These are phyloP conservation scores for Hsuehochloa calcarea DNA, from an alignment of 176 grass and related monocot species.

Conservation along the genomic window DNA sequence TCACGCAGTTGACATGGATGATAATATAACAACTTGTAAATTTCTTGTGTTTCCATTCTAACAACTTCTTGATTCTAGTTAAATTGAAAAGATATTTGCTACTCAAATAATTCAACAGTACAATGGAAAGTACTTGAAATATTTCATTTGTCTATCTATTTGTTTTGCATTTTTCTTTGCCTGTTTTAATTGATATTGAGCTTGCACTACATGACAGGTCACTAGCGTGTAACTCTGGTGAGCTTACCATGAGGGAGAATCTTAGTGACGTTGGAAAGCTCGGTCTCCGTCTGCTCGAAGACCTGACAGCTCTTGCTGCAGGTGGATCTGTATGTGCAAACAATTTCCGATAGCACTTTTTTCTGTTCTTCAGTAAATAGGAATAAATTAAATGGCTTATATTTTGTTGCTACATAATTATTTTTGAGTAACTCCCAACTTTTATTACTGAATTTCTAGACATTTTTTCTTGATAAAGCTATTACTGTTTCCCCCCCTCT, in stretches of 20 bases:
- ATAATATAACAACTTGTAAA: slow-evolving; percentile 25
- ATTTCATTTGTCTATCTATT: not conserved
- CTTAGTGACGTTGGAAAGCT: slow-evolving; percentile 84
- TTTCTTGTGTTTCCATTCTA: slow-evolving; percentile 7
- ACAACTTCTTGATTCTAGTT: slow-evolving; percentile 5
- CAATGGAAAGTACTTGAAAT: slow-evolving; percentile 1
- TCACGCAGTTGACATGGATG: slow-evolving; percentile 29
- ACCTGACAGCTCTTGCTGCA: slow-evolving; percentile 99
- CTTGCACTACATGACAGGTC: slow-evolving; percentile 53
- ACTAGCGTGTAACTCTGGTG: slow-evolving; percentile 36
- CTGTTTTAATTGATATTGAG: slow-evolving; percentile 37
- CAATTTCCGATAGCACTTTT: slow-evolving; percentile 41
- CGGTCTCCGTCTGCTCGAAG: slow-evolving; percentile 90
- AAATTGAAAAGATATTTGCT: slow-evolving; percentile 29
- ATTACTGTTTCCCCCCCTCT: slow-evolving; percentile 32
- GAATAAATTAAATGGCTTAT: slow-evolving; percentile 1
- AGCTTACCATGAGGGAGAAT: slow-evolving; percentile 46
- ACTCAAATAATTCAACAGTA: slow-evolving; percentile 16
- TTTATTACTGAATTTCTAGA: slow-evolving; percentile 21
- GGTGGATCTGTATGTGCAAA: slow-evolving; percentile 99
- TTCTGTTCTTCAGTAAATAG: slow-evolving; percentile 17
- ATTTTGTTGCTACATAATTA: slow-evolving; percentile 3
- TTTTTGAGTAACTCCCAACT: slow-evolving; percentile 17
- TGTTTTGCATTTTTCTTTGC: slow-evolving; percentile 22
- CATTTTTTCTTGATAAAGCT: slow-evolving; percentile 34